These are phyloP conservation scores for Plasmodium blacklocki DNA, from an alignment of 169 alveolate genomes.

Conservation along the genomic window DNA sequence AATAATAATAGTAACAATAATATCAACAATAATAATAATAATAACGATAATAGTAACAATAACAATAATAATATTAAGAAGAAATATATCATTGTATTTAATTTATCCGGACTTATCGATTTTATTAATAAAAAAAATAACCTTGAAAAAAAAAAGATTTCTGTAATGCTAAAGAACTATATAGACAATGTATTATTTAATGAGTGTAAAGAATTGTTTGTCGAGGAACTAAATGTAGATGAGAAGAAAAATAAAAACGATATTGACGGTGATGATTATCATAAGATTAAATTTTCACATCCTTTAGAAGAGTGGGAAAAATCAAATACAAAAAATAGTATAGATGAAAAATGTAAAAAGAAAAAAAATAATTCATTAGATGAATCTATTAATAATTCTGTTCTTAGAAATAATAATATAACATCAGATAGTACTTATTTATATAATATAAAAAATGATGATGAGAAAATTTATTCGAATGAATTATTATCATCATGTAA, in stretches of 20 bases:
- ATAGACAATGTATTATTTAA: slow-evolving; percentile 40
- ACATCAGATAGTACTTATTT: neutral
- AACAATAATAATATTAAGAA: slow-evolving; percentile 12
- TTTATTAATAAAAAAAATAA: slow-evolving; percentile 27
- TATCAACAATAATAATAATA: slow-evolving; percentile 16
- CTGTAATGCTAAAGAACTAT: slow-evolving; percentile 3
- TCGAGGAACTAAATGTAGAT: slow-evolving; percentile 10
- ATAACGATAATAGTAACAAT: neutral
- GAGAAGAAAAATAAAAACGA: slow-evolving; percentile 46
- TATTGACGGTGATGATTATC: slow-evolving; percentile 26
- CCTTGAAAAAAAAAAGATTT: slow-evolving; percentile 9
- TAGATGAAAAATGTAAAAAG: neutral
- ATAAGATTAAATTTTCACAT: slow-evolving; percentile 10
- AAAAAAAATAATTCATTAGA: neutral
- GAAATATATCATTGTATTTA: slow-evolving; percentile 10
- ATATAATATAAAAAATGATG: neutral
- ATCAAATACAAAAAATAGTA: neutral
- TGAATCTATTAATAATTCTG: neutral
- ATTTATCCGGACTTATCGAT: slow-evolving; percentile 41
- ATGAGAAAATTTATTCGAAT: too few species aligned
- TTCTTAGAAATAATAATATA: neutral
- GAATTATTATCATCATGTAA: neutral
- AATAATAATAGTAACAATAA: neutral
- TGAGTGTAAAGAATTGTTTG: neutral
- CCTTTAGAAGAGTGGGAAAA: slow-evolving; percentile 13